phyloP scores from a whole-genome alignment of 768 basidiomycete species.

The Tephrocybe rancida region DNA sequence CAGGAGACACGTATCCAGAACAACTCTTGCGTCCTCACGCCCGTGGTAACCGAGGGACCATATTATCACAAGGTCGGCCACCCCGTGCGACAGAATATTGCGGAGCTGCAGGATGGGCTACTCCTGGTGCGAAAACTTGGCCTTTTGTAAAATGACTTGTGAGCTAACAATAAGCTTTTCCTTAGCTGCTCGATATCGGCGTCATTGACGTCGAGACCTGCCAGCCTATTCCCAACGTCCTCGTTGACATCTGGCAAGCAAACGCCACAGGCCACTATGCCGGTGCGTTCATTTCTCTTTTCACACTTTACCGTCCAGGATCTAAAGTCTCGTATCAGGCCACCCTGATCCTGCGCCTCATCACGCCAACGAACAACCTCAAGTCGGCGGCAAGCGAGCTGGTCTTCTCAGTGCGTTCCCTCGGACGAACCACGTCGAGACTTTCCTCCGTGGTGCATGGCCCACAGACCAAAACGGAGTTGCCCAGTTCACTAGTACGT shows the following conservation, averaged over 20 bases:
- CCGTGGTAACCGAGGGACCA: conserved; percentile 56
- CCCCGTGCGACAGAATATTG: conserved; percentile 55
- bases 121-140: conserved; percentile 37
- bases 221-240: conserved; percentile 52
- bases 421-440: conserved; percentile 41
- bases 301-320: neutral
- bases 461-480: conserved; percentile 55
- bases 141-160: neutral
- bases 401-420: conserved; percentile 49
- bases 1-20: conserved; percentile 52
- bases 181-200: conserved; percentile 53
- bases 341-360: conserved; percentile 50
- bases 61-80: conserved; percentile 54
- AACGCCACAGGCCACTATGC: conserved; percentile 59
- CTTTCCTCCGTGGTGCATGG: conserved; percentile 56
- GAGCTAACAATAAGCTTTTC: neutral
- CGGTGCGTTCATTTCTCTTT: conserved; percentile 26
- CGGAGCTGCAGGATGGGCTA: conserved; percentile 52
- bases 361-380: conserved; percentile 44
- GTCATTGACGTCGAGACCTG: conserved; percentile 62
- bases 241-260: conserved; percentile 64
- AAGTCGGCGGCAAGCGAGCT: conserved; percentile 44
- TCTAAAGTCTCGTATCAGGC: conserved; percentile 22
- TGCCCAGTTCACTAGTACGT: conserved; percentile 53
- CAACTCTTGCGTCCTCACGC: conserved; percentile 55